Base-by-base conservation (phyloP, 73 alveolate species). In the Paramecium bursaria region DNA sequence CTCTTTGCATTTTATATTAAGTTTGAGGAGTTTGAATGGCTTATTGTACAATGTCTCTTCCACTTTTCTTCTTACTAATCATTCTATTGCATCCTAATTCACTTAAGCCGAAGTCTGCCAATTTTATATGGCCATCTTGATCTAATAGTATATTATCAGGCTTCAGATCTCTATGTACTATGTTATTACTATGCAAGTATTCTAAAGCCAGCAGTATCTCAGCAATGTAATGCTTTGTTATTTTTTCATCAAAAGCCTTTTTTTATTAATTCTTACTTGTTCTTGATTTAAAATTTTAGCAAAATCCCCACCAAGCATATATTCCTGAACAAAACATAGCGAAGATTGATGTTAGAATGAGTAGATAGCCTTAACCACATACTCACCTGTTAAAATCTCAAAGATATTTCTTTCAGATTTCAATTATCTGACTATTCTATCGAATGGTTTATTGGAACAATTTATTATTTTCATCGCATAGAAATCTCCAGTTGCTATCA, bases 71-170 rank as follows among this genome's bases (percentile, higher is more conserved):
- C 46, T 73, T 85, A 11, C 30, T 73, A 80, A 67, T 87, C 86
- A 55, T 67, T 60, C 44, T 74, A 73, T 60, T 86, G 46, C 75
- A 86, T 27, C 86, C 90, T 3, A 85, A 74, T 79, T 90, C 86
- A 73, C 95, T 87, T 22, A 92, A 86, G 30, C 97, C 97, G 77
- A 92, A 92, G 90, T 92, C 97, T 17, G 97, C 88, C 46, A 92
- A 74, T 86, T 92, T 92, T 26, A 92, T 86, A 57, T 92, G 95
- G 31, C 95, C 95, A 74, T 86, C 74, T 75, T 92, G 85, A 80
- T 92, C 97, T 21, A 92, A 82, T 74, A 92, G 86, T 25, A 92
- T 90, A 87, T 92, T 92, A 54, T 92, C 97, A 10, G 97, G 97
- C 48, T 92, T 92, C 74, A 92, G 86, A 79, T 92, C 97, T 80